Base-by-base conservation (phyloP, 331 rosid species). In the Telfairia occidentalis region DNA sequence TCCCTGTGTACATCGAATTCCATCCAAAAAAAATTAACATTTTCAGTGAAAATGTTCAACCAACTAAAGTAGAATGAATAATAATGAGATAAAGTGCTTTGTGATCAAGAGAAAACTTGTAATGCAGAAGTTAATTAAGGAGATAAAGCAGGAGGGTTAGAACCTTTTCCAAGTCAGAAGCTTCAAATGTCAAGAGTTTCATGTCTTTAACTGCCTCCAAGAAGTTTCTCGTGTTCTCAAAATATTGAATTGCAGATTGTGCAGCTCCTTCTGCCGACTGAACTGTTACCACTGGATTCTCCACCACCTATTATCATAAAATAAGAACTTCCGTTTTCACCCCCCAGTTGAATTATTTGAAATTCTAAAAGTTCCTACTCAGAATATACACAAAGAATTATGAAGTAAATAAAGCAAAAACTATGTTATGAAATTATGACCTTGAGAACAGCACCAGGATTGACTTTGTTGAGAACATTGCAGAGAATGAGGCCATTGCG, bases 171-270 rank as follows among this genome's bases (percentile, higher is more conserved):
- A 95, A 79, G 82, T 92, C 96, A 3, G 99, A 92, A 3, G 99
- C 97, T 85, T 95, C 99, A 76, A 95, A 95, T 5, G 97, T 95
- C 84, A 95, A 75, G 52, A 95, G 96, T 80, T 87, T 80, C 97
- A 95, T 92, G 64, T 80, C 82, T 76, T 89, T 95, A 10, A 95
- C 97, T 19, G 99, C 97, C 83, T 92, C 92, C 73, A 95, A 84
- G 86, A 95, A 95, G 78, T 95, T 95, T 59, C 97, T 92, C 96
- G 85, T 90, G 78, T 95, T 95, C 85, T 95, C 99, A 78, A 95
- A 95, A 76, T 92, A 95, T 77, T 95, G 99, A 84, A 95, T 95
- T 19, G 99, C 97, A 58, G 99, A 95, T 61, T 95, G 99, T 35
- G 99, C 99, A 0, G 97, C 94, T 11, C 96, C 99, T 73, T 95